phyloP scores from a whole-genome alignment of 768 basidiomycete species.

The Filobasidium floriforme region DNA sequence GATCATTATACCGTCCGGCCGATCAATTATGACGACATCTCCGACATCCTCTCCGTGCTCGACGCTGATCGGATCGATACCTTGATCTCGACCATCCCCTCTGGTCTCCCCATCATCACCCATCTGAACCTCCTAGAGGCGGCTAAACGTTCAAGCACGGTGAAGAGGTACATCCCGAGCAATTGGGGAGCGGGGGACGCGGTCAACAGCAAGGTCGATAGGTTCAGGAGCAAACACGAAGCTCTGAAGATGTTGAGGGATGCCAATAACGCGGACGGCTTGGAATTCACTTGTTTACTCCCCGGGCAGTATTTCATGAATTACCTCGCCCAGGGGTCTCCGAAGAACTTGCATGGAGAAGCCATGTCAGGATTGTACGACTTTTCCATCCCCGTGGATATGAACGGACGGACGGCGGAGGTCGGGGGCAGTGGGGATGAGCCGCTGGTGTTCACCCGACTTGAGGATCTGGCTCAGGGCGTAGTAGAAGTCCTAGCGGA shows the following conservation, averaged over 20 bases:
- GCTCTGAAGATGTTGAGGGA: neutral
- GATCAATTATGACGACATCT: neutral
- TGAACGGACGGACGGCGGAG: neutral
- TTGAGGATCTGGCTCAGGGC: neutral
- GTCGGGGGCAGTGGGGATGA: neutral
- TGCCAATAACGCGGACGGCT: too few species aligned
- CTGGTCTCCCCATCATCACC: neutral
- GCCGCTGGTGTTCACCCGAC: neutral
- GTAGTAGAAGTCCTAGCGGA: neutral
- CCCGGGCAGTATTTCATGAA: constrained; percentile 1
- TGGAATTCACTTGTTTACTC: neutral
- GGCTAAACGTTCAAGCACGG: neutral
- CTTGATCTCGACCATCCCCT: neutral
- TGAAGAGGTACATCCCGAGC: neutral
- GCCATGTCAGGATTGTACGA: neutral
- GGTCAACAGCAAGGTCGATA: neutral
- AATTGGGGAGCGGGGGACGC: neutral
- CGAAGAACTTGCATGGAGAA: neutral
- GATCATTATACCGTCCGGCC: neutral
- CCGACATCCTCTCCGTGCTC: neutral
- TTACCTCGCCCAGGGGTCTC: neutral
- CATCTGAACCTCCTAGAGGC: neutral
- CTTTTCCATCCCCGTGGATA: neutral
- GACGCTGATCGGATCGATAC: neutral
- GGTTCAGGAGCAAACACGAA: neutral